Percentiles rank a stretch among this genome's conserved stretches.
phyloP scores from a whole-genome alignment of 2,329 filamentous ascomycete species.

The Seiridium unicorne region DNA sequence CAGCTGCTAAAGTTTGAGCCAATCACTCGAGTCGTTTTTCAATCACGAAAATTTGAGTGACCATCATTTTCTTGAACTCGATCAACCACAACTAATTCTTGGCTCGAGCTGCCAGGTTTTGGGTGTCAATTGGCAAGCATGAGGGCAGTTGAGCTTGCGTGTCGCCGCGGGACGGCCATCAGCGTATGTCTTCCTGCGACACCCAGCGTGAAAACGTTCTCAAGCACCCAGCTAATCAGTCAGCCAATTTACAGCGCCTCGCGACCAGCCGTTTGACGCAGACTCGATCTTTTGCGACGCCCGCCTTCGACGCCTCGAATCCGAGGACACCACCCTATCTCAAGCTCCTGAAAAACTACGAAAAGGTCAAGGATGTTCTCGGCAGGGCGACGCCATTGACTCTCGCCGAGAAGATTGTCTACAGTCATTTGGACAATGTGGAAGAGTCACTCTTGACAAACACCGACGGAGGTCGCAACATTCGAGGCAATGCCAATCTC shows the following conservation, averaged over 20 bases:
- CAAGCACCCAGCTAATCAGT: not conserved
- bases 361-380: constrained; percentile 11
- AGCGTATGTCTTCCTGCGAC: constrained; percentile 19
- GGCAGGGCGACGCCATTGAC: constrained; percentile 55
- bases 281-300: constrained; percentile 30
- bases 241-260: constrained; percentile 20
- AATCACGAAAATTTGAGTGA: constrained; percentile 3
- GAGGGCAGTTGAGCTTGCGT: constrained; percentile 28
- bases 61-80: not conserved
- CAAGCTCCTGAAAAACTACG: constrained; percentile 33
- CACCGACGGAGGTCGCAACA: constrained; percentile 79
- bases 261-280: constrained; percentile 18
- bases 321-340: constrained; percentile 66
- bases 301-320: constrained; percentile 27
- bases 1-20: not conserved
- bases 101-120: not conserved
- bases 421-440: constrained; percentile 86
- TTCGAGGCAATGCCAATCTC: constrained; percentile 86
- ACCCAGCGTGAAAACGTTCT: too few species aligned
- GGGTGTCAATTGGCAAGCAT: constrained; percentile 23
- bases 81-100: not conserved
- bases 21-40: not conserved
- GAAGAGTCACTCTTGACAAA: constrained; percentile 83
- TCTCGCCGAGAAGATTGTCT: constrained; percentile 96
- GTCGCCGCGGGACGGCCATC: constrained; percentile 27